Percentiles rank a stretch among this genome's conserved stretches.
phyloP scores from a whole-genome alignment of 208 protist genomes.

The Leishmania guyanensis region DNA sequence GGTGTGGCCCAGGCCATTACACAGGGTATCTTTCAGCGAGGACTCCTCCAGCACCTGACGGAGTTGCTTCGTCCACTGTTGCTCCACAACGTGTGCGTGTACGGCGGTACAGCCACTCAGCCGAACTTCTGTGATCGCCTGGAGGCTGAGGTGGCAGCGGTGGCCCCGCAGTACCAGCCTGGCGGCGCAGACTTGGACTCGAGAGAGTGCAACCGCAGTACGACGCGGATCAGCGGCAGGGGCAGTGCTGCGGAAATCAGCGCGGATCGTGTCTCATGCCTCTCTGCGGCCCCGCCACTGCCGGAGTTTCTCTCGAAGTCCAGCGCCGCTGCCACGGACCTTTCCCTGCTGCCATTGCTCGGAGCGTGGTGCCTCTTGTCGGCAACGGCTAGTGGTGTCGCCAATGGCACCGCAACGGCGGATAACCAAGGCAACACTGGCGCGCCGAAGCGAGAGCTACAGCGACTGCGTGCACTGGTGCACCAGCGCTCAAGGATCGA shows the following conservation, averaged over 20 bases:
- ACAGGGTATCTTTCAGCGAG: constrained; percentile 45
- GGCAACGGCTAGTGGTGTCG: not conserved
- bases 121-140: constrained; percentile 49
- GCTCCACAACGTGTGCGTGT: constrained; percentile 47
- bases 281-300: constrained; percentile 1
- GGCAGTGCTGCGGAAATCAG: not conserved
- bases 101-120: constrained; percentile 53
- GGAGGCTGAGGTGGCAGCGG: constrained; percentile 37
- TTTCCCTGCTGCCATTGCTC: constrained; percentile 50
- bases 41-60: constrained; percentile 37
- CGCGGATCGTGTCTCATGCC: not conserved
- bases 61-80: constrained; percentile 41
- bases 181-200: not conserved
- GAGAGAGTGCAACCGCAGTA: not conserved
- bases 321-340: not conserved
- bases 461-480: constrained; percentile 15
- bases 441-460: constrained; percentile 6
- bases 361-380: constrained; percentile 48
- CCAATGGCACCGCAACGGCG: not conserved
- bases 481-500: constrained; percentile 16
- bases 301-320: constrained; percentile 5
- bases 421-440: not conserved
- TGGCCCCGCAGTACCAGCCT: not conserved
- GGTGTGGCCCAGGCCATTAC: constrained; percentile 55
- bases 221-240: too few species aligned